Conservation (phyloP, 139 green algal species). For the Chlorella sp. region DNA sequence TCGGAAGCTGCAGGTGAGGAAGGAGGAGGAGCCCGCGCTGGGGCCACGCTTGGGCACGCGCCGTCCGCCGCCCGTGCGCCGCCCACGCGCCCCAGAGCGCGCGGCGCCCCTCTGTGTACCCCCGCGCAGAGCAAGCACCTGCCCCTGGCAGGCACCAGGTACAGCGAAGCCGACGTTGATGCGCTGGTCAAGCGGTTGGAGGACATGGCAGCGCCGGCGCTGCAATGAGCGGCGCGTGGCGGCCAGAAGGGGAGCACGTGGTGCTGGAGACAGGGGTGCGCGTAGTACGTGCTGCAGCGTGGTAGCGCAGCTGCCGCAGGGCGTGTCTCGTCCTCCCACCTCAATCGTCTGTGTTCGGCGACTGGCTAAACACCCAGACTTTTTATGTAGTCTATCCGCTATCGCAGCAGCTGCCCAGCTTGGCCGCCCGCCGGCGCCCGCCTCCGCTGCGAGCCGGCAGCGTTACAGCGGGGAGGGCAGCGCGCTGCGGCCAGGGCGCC, state of each 20-base stretch:
- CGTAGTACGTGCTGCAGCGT: too few species aligned
- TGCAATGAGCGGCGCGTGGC: not conserved
- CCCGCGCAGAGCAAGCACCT: slow-evolving; percentile 66
- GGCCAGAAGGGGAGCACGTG: not conserved
- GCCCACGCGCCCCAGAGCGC: too few species aligned
- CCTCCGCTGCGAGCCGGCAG: not conserved
- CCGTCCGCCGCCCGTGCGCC: too few species aligned
- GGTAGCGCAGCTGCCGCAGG: not conserved
- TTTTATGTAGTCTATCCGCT: not conserved
- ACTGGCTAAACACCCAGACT: not conserved
- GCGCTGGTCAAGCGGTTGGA: slow-evolving; percentile 39
- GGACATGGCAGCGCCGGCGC: not conserved
- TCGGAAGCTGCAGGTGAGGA: too few species aligned
- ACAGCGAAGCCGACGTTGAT: slow-evolving; percentile 43
- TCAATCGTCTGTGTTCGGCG: too few species aligned
- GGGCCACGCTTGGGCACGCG: too few species aligned
- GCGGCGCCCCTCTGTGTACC: too few species aligned
- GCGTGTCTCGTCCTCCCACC: too few species aligned
- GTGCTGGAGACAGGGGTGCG: not conserved
- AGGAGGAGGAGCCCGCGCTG: too few species aligned
- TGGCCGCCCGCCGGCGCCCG: not conserved
- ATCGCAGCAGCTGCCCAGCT: not conserved
- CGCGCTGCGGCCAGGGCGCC: not conserved
- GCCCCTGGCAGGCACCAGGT: slow-evolving; percentile 45
- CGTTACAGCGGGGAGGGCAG: not conserved